phyloP scores from a whole-genome alignment of 352 stramenopile species.

The Phytopythium vexans region DNA sequence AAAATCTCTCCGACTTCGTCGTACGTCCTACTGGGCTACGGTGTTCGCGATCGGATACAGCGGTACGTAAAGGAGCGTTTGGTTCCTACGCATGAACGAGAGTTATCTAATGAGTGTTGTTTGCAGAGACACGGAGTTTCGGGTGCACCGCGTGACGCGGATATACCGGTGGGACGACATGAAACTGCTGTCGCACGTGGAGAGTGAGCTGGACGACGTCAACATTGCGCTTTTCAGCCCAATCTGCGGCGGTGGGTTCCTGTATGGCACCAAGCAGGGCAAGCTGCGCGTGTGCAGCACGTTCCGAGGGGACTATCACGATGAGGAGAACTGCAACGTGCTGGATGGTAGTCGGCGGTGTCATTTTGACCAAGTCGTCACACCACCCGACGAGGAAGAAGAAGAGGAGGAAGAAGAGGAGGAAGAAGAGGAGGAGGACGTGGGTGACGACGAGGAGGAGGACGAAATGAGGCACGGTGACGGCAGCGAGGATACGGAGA shows the following conservation, averaged over 20 bases:
- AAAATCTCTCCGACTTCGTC: conserved; percentile 88
- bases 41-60: conserved; percentile 81
- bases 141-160: conserved; percentile 78
- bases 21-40: conserved; percentile 84
- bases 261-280: conserved; percentile 98
- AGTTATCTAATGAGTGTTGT: conserved; percentile 4
- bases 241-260: conserved; percentile 93
- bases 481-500: conserved; percentile 36
- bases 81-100: conserved; percentile 1
- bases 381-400: conserved; percentile 44
- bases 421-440: conserved; percentile 36
- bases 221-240: conserved; percentile 99
- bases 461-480: conserved; percentile 8
- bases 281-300: conserved; percentile 88
- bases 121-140: conserved; percentile 72
- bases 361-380: conserved; percentile 61
- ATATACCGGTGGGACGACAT: conserved; percentile 91
- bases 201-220: conserved; percentile 94
- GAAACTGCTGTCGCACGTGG: conserved; percentile 79
- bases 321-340: conserved; percentile 82
- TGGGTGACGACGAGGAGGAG: conserved; percentile 25
- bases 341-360: conserved; percentile 56
- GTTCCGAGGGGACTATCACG: conserved; percentile 70
- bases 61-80: conserved; percentile 31
- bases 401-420: conserved; percentile 51